Conservation (phyloP, 106 monocot genomes). For the Dendrobium nobile region DNA sequence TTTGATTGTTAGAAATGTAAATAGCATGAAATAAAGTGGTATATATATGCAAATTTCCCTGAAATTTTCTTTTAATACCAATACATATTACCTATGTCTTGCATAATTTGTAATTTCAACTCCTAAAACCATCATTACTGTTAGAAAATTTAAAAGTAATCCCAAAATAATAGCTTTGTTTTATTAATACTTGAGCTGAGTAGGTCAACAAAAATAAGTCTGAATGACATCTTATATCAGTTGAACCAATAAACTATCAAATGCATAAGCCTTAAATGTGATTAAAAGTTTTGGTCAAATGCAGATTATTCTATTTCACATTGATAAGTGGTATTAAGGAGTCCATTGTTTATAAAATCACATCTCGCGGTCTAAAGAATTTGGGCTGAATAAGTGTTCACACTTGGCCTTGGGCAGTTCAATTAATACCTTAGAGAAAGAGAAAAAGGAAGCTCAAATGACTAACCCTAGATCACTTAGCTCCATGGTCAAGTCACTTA, state of each 20-base stretch:
- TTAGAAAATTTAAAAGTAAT: background rate
- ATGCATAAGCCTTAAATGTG: background rate
- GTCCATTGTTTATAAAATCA: background rate
- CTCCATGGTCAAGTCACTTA: constrained; percentile 80
- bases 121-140: too few species aligned
- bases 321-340: too few species aligned
- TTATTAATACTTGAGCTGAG: background rate
- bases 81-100: too few species aligned
- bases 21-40: too few species aligned
- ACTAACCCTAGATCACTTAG: constrained; percentile 70
- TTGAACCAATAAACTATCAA: background rate
- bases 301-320: too few species aligned
- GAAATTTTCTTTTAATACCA: too few species aligned
- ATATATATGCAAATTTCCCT: too few species aligned
- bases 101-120: too few species aligned
- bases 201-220: background rate
- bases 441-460: background rate
- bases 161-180: background rate
- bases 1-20: too few species aligned
- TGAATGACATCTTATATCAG: background rate
- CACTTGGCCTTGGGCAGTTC: background rate
- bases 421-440: background rate
- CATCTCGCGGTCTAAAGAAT: background rate
- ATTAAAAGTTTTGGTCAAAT: too few species aligned
- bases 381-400: background rate